Base-by-base conservation (phyloP, 2,329 filamentous ascomycete genomes). In the Diaporthe citri region DNA sequence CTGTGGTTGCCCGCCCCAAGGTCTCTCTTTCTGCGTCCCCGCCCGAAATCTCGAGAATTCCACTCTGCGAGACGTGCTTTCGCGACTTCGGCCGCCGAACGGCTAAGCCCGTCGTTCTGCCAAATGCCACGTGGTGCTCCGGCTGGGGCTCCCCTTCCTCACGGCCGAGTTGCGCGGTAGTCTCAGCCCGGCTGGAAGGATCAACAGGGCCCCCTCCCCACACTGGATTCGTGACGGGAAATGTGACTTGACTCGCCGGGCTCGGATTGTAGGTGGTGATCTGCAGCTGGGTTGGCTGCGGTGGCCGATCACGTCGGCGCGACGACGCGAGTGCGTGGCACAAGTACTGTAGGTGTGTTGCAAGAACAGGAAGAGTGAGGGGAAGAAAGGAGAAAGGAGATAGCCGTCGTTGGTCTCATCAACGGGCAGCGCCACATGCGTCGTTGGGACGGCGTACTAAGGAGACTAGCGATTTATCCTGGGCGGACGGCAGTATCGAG, bases 61-160 rank as follows among this genome's bases (percentile, higher is more conserved):
- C 48, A 36, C 48, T 41, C 48, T 22, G 48, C 48, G 25, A 8
- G 46, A 39, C n/a, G 64, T 13, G 12, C 13, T 31, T 34, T 28
- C 46, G 34, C 31, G 48, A 28, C 17, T 13, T 28, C 34, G 64
- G 34, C 64, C 39, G 48, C 22, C 48, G 60, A 28, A 13, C 64
- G 64, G 64, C 41, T n/a, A 22, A 55, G 64, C 34, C 64, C 48
- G 64, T 69, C 15, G 17, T 34, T 3, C 41, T 48, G 41, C 10
- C 57, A 39, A 12, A 22, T 36, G 34, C 64, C 64, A 69, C 64
- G 64, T 69, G 64, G 46, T 69, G 64, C 64, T 52, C 64, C 64
- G 48, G 46, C 48, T 69, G 31, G 34, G 22, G 17, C 13, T 39
- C 7, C n/a, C 48, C 34, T 20, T 39, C n/a, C 64, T 22, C 34